A percentile compares a stretch with the other conserved stretches of the same genome.
These are phyloP conservation scores for Limtongia smithiae DNA, from an alignment of 805 yeast species.

Conservation along the genomic window DNA sequence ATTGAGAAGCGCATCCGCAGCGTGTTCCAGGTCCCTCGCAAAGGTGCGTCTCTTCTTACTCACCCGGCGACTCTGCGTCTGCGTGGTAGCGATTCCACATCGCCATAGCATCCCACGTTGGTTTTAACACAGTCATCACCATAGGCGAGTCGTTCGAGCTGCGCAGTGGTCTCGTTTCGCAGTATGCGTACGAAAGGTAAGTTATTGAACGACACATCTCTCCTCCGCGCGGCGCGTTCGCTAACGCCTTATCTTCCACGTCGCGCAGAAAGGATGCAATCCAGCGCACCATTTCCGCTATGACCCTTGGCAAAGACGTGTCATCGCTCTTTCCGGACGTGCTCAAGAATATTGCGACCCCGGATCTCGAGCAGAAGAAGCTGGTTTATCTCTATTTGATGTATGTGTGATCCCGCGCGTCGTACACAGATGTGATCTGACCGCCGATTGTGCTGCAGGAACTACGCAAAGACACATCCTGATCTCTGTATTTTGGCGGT, in stretches of 20 bases:
- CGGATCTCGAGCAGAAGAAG: conserved; percentile 93
- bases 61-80: too few species aligned
- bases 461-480: conserved; percentile 94
- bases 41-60: conserved; percentile 38
- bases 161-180: conserved; percentile 85
- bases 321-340: conserved; percentile 93
- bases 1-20: conserved; percentile 52
- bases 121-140: too few species aligned
- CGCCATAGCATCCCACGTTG: too few species aligned
- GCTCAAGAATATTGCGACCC: conserved; percentile 92
- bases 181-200: conserved; percentile 74
- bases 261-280: conserved; percentile 80
- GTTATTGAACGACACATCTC: too few species aligned
- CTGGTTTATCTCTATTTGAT: conserved; percentile 88
- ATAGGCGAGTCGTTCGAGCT: conserved; percentile 83
- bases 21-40: conserved; percentile 56
- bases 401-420: too few species aligned
- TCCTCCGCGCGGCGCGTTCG: neutral
- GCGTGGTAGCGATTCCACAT: too few species aligned
- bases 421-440: neutral
- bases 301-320: conserved; percentile 97
- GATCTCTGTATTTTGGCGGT: conserved; percentile 94
- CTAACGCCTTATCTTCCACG: neutral
- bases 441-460: conserved; percentile 35
- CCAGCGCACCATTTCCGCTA: conserved; percentile 93